Conservation (phyloP, 495 filamentous ascomycete species). For the Parathielavia appendiculata region DNA sequence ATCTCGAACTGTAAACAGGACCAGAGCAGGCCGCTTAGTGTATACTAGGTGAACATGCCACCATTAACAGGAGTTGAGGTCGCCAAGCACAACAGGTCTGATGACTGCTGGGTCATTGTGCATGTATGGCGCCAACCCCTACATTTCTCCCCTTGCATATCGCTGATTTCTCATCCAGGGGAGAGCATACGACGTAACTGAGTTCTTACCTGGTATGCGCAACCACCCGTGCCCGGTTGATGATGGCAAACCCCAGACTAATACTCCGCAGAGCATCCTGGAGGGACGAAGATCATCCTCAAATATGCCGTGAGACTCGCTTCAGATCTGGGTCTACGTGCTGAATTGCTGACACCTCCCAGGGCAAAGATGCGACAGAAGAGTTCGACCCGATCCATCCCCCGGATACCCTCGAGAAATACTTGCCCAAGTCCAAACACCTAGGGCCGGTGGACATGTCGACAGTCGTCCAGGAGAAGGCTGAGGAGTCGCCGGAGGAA, state of each 20-base stretch:
- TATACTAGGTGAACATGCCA: slow-evolving; percentile 26
- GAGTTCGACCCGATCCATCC: slow-evolving; percentile 81
- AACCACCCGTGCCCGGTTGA: not conserved
- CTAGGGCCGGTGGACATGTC: slow-evolving; percentile 86
- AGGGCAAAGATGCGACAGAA: slow-evolving; percentile 78
- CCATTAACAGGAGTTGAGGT: slow-evolving; percentile 58
- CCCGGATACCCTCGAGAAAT: slow-evolving; percentile 71
- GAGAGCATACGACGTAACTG: slow-evolving; percentile 77
- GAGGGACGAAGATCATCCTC: slow-evolving; percentile 71
- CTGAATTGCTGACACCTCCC: slow-evolving; percentile 12
- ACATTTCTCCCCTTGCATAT: not conserved
- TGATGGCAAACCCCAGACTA: slow-evolving; percentile 1
- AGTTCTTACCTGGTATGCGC: slow-evolving; percentile 51
- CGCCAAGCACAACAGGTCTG: slow-evolving; percentile 58
- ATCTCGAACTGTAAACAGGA: no score
- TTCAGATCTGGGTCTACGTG: not conserved
- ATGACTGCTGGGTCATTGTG: slow-evolving; percentile 77
- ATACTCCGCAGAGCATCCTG: slow-evolving; percentile 59
- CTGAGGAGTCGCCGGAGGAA: slow-evolving; percentile 71
- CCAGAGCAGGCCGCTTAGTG: not conserved
- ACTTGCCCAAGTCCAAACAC: slow-evolving; percentile 79
- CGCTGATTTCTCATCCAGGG: slow-evolving; percentile 23
- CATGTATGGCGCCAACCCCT: slow-evolving; percentile 42
- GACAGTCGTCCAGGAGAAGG: slow-evolving; percentile 70
- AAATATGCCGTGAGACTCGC: slow-evolving; percentile 56